These are phyloP conservation scores for Epichloe festucae DNA, from an alignment of 2,329 filamentous ascomycete genomes.

Conservation along the genomic window DNA sequence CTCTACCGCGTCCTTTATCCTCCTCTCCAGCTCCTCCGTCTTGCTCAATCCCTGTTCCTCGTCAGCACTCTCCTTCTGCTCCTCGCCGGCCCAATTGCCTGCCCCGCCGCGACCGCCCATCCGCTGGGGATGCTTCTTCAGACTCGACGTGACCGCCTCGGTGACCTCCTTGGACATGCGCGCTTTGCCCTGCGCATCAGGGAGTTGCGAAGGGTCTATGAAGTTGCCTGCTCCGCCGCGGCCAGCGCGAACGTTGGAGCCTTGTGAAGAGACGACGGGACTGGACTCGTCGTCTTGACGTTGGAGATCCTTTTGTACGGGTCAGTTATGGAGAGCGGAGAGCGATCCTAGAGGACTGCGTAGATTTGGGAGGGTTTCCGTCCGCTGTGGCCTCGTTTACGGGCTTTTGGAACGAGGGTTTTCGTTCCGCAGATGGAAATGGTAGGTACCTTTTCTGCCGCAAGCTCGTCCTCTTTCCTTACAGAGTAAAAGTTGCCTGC, in stretches of 20 bases:
- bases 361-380: background rate
- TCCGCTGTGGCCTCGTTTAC: no score
- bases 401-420: background rate
- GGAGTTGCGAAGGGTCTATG: conserved; percentile 24
- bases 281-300: conserved; percentile 18
- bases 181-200: conserved; percentile 20
- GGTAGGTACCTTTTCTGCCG: conserved; percentile 3
- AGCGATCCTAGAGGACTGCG: no score
- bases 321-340: no score
- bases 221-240: conserved; percentile 48
- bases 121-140: conserved; percentile 12
- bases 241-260: conserved; percentile 4
- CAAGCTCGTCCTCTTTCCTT: conserved; percentile 34
- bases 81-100: conserved; percentile 35
- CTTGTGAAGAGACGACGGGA: conserved; percentile 8
- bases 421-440: no score
- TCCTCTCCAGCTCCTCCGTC: conserved; percentile 28
- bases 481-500: conserved; percentile 50
- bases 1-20: conserved; percentile 33
- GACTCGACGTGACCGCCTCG: conserved; percentile 21
- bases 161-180: conserved; percentile 20
- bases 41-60: conserved; percentile 15
- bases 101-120: conserved; percentile 40
- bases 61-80: conserved; percentile 13
- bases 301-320: conserved; percentile 24